Base-by-base conservation (phyloP, 2,329 filamentous ascomycete genomes). In the Penicillium sumatraense region DNA sequence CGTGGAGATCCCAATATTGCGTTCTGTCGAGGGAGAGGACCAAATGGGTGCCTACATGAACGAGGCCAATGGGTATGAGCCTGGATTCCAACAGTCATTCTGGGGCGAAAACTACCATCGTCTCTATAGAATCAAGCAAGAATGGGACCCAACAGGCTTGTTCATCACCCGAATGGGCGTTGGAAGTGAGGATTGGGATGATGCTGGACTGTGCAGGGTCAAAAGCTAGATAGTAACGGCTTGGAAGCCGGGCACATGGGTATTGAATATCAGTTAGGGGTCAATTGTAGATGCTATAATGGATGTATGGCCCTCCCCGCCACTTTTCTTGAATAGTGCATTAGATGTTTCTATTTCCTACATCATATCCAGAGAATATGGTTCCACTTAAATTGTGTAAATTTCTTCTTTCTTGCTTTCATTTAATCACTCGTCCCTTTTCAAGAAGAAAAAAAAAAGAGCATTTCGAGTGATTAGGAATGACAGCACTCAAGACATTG, bases 1-100 rank as follows among this genome's bases (percentile, higher is more conserved):
- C 20, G 67, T 75, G 14, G 58, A 65, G 7, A 57, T 63, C 16
- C 60, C 60, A 16, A 58, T 67, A 9, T 46, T 68, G 24, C 54
- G 57, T 7, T 59, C 62, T 11, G 53, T 68, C 14, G 63, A 67
- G 40, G 59, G 62, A 6, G 40, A 51, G 9, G 40, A 57, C 20
- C 35, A 55, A 4, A 66, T 67, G 60, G 74, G 73, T 11, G 64
- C 68, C 1, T 77, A 77, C 49, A 49, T 70, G 16, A 77, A 77
- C 45, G 72, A 75, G 57, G 75, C 75, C 5, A 69, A 77, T 56
- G 66, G 71, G 8, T 69, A 68, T n/a, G 74, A 78, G 59, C 69
- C 74, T 5, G 58, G 70, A 23, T 78, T 73, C 62, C 71, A 77
- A 53, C 23, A 68, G 18, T 63, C 70, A 6, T 79, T 78, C 59